Base-by-base conservation (phyloP, 805 yeast species). In the Cyberlindnera euphorbiae region DNA sequence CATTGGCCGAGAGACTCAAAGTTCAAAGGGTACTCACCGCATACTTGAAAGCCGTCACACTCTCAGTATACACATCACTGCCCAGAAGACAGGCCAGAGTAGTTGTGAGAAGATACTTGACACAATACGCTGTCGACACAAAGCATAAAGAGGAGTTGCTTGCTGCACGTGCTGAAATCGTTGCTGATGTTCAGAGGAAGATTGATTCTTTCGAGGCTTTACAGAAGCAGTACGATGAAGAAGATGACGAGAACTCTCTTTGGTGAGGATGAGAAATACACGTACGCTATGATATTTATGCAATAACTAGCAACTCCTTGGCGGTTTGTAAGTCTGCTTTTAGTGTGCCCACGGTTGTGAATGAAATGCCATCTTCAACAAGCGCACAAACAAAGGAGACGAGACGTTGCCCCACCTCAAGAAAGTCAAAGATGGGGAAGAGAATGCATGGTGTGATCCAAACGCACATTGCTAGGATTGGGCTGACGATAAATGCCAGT, bases 211-310 rank as follows among this genome's bases (percentile, higher is more conserved):
- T 51, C 30, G 44, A 41, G 28, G 46, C 47, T 13, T 26, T 54
- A 29, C 59, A 54, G 33, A 34, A 46, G 27, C 55, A 53, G 33
- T 51, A 44, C 23, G 60, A 52, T 34, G 55, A 55, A 31, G 58
- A 56, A 37, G 60, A 57, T 17, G 62, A 57, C 12, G 59, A 53
- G 25, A 49, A 42, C 30, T 40, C 56, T 15, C 30, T 55, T n/a
- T 56, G 59, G 59, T 55, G 39, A 50, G 6, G 28, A 26, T 18
- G n/a, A 28, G 8, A 33, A 16, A 25, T 28, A 30, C 24, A 18
- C 16, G 26, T 28, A 25, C 22, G 21, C 5, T 30, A 15, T 16
- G 26, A 25, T n/a, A 26, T n/a, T n/a, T n/a, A n/a, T n/a, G n/a
- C n/a, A n/a, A n/a, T n/a, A n/a, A n/a, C n/a, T n/a, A n/a, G n/a